Conservation (phyloP, 495 filamentous ascomycete genomes). For the Penicillium angulare region DNA sequence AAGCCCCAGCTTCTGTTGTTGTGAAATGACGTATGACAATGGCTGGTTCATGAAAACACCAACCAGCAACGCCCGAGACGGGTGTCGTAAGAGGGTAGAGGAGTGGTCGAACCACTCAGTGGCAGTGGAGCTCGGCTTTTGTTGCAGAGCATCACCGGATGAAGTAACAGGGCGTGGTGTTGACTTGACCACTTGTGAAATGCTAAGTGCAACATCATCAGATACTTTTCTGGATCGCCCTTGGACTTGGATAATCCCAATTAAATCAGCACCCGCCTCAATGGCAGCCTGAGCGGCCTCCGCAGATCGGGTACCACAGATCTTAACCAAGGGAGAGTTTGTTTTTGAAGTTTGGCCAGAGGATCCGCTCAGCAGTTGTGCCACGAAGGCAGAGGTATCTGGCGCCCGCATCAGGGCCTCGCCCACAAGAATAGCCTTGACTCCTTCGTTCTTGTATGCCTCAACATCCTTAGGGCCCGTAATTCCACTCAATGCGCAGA, state of each 20-base stretch:
- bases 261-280: conserved; percentile 83
- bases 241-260: conserved; percentile 88
- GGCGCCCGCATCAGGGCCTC: conserved; percentile 92
- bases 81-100: conserved; percentile 46
- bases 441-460: conserved; percentile 81
- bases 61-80: conserved; percentile 72
- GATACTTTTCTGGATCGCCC: conserved; percentile 76
- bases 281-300: conserved; percentile 80
- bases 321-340: conserved; percentile 73
- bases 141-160: conserved; percentile 23
- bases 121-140: conserved; percentile 33
- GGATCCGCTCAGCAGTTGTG: conserved; percentile 67
- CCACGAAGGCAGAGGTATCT: conserved; percentile 77
- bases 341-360: conserved; percentile 18
- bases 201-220: conserved; percentile 71
- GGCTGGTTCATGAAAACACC: conserved; percentile 95
- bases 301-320: conserved; percentile 87
- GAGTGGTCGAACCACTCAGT: conserved; percentile 65
- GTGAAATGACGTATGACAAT: conserved; percentile 70
- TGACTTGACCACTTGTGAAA: conserved; percentile 73
- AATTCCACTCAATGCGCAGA: conserved; percentile 95
- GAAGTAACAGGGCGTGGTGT: conserved; percentile 49
- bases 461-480: conserved; percentile 86
- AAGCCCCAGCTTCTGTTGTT: conserved; percentile 73
- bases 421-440: conserved; percentile 90